These are phyloP conservation scores for Pseudonectria foliicola DNA, from an alignment of 2,329 filamentous ascomycete species.

Conservation along the genomic window DNA sequence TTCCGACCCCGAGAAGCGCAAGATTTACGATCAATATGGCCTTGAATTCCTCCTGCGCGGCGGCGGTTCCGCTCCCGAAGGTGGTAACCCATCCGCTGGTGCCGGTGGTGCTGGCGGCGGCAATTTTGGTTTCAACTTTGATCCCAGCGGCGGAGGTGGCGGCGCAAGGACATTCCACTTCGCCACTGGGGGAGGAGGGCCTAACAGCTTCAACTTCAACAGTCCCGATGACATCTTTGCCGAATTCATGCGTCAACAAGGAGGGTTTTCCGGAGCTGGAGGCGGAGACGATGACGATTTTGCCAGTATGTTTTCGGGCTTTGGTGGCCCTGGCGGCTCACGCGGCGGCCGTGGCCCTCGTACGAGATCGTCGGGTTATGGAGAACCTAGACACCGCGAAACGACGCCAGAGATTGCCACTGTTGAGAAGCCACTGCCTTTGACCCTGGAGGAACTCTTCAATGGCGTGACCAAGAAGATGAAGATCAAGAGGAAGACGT, in stretches of 20 bases:
- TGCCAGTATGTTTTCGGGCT: slow-evolving; percentile 48
- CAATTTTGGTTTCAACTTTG: slow-evolving; percentile 53
- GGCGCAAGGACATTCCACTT: slow-evolving; percentile 57
- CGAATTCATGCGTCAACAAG: slow-evolving; percentile 63
- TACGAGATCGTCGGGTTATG: slow-evolving; percentile 34
- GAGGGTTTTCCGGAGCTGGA: slow-evolving; percentile 35
- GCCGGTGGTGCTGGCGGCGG: slow-evolving; percentile 51
- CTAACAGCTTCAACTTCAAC: slow-evolving; percentile 70
- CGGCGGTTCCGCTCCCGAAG: slow-evolving; percentile 54
- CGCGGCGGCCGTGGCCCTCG: slow-evolving; percentile 33
- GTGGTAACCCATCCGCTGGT: too few species aligned
- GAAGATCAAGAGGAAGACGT: slow-evolving; percentile 96
- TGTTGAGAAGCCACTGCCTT: slow-evolving; percentile 73
- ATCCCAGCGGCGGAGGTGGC: slow-evolving; percentile 34
- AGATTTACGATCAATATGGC: slow-evolving; percentile 89
- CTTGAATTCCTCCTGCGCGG: slow-evolving; percentile 87
- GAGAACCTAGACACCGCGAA: slow-evolving; percentile 23
- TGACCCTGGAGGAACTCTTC: slow-evolving; percentile 84
- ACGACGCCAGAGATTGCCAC: slow-evolving; percentile 79
- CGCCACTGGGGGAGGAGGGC: slow-evolving; percentile 45
- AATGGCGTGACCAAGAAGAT: slow-evolving; percentile 90
- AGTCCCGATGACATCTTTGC: slow-evolving; percentile 79
- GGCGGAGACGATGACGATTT: slow-evolving; percentile 39
- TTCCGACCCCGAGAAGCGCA: slow-evolving; percentile 93
- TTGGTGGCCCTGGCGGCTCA: slow-evolving; percentile 33